Evolutionary conservation across 2,329 filamentous ascomycete genomes (phyloP), one percentile per base, ranked within the genome.

Genomic region (Talaromyces sp.): DNA sequence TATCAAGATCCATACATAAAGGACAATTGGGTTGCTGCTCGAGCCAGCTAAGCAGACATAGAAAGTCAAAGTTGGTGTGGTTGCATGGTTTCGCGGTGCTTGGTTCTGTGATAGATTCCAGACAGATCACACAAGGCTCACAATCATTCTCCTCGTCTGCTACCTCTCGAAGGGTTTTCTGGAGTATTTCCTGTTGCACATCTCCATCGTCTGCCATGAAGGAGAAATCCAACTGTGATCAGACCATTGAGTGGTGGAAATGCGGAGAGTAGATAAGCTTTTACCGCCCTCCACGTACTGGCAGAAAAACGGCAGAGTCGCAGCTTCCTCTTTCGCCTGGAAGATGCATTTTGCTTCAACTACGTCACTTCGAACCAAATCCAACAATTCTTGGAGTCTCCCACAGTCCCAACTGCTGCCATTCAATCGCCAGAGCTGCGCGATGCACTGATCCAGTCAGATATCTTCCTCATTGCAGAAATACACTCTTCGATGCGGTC

Each of bases 21-120:
- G 93, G 92, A 66, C 92, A 97, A 43, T 79, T 82, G 0, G 86
- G 79, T 9, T 83, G 82, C 58, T 88, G 79, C 61, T 91, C 82
- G 4, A 96, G 77, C 92, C 93, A 97, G 72, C 82, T 91, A 19
- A 87, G 75, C 5, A 96, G 82, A 70, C 92, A 97, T 11, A 90
- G 71, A 67, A 91, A 95, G 77, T 97, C 91, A 69, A 95, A 96
- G 61, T 86, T 85, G 52, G 79, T 75, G 76, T 97, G 92, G 37
- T 83, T 81, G 77, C 92, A 97, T 7, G 92, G 91, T 17, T 82
- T 76, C 7, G 89, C 84, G 46, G 87, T 79, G 57, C 89, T 91
- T 47, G 83, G 75, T 64, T 94, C 89, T 9, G 85, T 84, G 65
- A 96, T 80, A 48, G 76, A 67, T 51, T 93, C 89, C 55, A 97